Conservation (phyloP, 2,329 filamentous ascomycete genomes). For the Lachnellula arida region DNA sequence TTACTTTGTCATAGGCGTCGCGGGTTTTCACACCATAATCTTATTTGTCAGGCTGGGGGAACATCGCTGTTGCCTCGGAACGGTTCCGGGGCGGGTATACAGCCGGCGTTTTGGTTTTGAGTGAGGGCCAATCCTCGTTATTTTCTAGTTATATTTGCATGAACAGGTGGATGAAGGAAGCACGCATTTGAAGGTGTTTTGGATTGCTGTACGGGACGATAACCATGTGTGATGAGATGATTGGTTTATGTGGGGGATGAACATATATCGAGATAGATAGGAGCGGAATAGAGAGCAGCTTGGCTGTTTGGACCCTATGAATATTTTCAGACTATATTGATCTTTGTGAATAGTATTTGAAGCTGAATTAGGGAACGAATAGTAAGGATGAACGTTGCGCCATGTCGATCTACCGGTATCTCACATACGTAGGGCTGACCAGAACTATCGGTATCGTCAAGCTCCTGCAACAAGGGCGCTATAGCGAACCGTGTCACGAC, state of each 20-base stretch:
- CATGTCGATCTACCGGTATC: too few species aligned
- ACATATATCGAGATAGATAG: background rate
- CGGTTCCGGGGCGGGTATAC: constrained; percentile 9
- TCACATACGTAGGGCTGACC: too few species aligned
- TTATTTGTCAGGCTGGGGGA: constrained; percentile 15
- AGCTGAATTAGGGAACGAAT: too few species aligned
- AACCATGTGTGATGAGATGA: constrained; percentile 3
- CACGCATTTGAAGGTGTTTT: background rate
- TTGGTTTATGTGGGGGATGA: constrained; percentile 2
- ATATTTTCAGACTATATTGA: too few species aligned
- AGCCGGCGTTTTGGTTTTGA: constrained; percentile 13
- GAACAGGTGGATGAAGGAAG: background rate
- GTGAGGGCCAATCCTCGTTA: constrained; percentile 1
- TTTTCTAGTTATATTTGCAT: constrained; percentile 1
- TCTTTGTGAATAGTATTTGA: too few species aligned
- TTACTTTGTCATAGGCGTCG: constrained; percentile 17
- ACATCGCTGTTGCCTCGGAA: constrained; percentile 8
- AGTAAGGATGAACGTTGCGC: too few species aligned
- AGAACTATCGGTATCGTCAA: too few species aligned
- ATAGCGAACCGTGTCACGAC: too few species aligned
- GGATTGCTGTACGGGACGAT: background rate
- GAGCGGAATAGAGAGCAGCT: constrained; percentile 9
- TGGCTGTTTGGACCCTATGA: constrained; percentile 1
- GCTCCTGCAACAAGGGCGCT: too few species aligned
- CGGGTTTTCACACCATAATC: constrained; percentile 10